Base-by-base conservation (phyloP, 1,139 yeast genomes). In the Blastobotrys illinoisensis region DNA sequence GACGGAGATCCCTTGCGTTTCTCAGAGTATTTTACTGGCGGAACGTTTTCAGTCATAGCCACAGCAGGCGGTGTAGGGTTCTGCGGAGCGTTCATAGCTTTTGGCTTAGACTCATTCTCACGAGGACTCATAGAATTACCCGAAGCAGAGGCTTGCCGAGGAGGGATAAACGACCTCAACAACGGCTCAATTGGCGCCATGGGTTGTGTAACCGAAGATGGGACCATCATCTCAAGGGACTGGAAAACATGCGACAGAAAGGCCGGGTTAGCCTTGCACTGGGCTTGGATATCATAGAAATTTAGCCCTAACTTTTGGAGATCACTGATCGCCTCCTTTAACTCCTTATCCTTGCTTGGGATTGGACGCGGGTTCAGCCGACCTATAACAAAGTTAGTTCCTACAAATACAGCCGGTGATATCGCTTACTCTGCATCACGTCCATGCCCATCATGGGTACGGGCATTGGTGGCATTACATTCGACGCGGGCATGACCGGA, bases 291-390 rank as follows among this genome's bases (percentile, higher is more conserved):
- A 44, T 68, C 70, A n/a, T 59, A 58, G 52, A 65, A 64, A 16
- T 62, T 56, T 44, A 67, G 58, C 6, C 72, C 72, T 21, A 69
- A 60, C 3, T 61, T 56, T 11, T 62, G 54, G 45, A 69, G 54
- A 44, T 65, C 65, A 14, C 43, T 48, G n/a, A 67, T 54, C 1
- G 71, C 70, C 23, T 57, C 59, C 40, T 44, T 54, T n/a, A 55
- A 26, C 13, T 23, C 43, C 20, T 52, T 45, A 14, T 51, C 56
- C 43, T 16, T 32, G 9, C 9, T 26, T 7, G 54, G 44, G 6
- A 32, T 21, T 26, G 23, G 23, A 16, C 21, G 46, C 46, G 46
- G 46, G 7, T 32, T 32, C 3, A 16, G 40, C 40, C 40, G 40
- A 32, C 40, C 40, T 32, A 32, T 9, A 26, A 5, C 40, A 32